Percentiles rank a stretch among this genome's conserved stretches.
These are phyloP conservation scores for Stentor coeruleus DNA, from an alignment of 73 alveolate species.

Conservation along the genomic window DNA sequence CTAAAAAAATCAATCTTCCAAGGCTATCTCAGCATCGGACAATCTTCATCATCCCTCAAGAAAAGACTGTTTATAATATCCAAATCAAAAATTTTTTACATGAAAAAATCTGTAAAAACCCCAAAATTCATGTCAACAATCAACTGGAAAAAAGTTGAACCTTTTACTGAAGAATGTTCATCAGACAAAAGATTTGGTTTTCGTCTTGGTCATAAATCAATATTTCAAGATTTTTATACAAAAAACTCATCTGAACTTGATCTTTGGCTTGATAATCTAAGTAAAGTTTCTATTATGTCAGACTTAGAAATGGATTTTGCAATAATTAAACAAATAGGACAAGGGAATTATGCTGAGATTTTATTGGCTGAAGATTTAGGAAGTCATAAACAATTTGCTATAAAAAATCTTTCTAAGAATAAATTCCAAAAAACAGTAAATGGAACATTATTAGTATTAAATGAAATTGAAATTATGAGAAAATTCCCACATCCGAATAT, in stretches of 20 bases:
- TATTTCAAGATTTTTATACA: background rate
- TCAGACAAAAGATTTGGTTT: background rate
- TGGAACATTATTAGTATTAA: constrained; percentile 45
- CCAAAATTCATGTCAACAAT: background rate
- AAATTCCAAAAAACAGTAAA: too few species aligned
- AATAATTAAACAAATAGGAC: background rate
- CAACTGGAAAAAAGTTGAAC: background rate
- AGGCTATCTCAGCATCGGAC: too few species aligned
- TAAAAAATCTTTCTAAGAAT: background rate
- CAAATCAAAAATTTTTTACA: background rate
- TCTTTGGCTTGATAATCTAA: background rate
- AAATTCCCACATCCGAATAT: constrained; percentile 79
- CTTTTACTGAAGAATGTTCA: background rate
- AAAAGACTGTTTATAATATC: background rate
- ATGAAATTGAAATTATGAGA: constrained; percentile 85
- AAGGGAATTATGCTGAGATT: background rate
- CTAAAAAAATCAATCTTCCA: too few species aligned
- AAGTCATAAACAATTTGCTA: background rate
- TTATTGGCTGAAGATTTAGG: background rate
- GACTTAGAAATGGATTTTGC: background rate
- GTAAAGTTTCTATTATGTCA: background rate
- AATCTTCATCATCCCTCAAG: too few species aligned
- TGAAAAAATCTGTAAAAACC: background rate
- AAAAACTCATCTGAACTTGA: background rate
- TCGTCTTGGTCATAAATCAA: background rate